Percentiles rank a stretch among this genome's conserved stretches.
These are phyloP conservation scores for Drechslerella dactyloides DNA, from an alignment of 2,329 filamentous ascomycete species.

Conservation along the genomic window DNA sequence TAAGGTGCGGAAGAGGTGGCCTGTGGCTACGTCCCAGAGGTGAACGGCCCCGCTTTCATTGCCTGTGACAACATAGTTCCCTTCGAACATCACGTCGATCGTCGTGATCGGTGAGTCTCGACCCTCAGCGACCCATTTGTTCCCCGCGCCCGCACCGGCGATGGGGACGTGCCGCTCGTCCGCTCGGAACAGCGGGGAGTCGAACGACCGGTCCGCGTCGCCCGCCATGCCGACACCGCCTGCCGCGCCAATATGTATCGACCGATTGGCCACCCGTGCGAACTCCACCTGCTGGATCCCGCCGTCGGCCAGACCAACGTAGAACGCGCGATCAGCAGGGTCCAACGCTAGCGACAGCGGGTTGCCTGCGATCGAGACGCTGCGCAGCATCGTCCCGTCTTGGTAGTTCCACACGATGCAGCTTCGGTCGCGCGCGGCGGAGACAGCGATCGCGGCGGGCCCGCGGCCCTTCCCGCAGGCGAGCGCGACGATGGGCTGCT, in stretches of 20 bases:
- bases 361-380: slow-evolving; percentile 76
- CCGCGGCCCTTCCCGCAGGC: slow-evolving; percentile 58
- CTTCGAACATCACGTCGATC: slow-evolving; percentile 53
- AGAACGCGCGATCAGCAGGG: slow-evolving; percentile 81
- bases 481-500: slow-evolving; percentile 73
- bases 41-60: slow-evolving; percentile 53
- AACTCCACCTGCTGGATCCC: slow-evolving; percentile 81
- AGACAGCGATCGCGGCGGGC: slow-evolving; percentile 76
- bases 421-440: slow-evolving; percentile 82
- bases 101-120: slow-evolving; percentile 51
- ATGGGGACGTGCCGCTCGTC: slow-evolving; percentile 45
- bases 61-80: slow-evolving; percentile 53
- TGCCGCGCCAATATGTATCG: slow-evolving; percentile 22
- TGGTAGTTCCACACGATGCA: slow-evolving; percentile 93
- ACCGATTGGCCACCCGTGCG: slow-evolving; percentile 36
- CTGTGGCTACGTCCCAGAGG: slow-evolving; percentile 55
- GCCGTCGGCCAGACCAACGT: slow-evolving; percentile 79
- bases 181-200: slow-evolving; percentile 31
- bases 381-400: slow-evolving; percentile 76
- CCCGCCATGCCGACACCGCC: slow-evolving; percentile 3
- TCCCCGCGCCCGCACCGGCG: slow-evolving; percentile 16
- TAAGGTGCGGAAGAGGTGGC: slow-evolving; percentile 53
- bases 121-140: slow-evolving; percentile 51
- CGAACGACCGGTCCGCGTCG: slow-evolving; percentile 47
- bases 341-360: slow-evolving; percentile 79